phyloP scores from a whole-genome alignment of 2,329 filamentous ascomycete genomes.

The Shiraia sp. region DNA sequence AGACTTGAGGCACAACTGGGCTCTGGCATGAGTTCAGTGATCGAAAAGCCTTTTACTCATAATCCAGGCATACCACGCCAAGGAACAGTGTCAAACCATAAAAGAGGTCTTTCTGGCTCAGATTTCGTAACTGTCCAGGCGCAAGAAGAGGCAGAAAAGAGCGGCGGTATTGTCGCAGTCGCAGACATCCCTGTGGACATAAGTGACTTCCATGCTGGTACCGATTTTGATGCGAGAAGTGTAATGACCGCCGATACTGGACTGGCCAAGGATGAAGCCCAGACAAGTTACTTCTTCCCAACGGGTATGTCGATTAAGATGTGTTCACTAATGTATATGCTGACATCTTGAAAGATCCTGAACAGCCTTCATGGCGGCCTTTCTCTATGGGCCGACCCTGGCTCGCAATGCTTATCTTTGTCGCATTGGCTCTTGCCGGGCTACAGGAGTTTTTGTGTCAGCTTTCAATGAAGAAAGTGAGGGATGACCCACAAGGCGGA shows the following conservation, averaged over 20 bases:
- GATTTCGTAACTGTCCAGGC: constrained; percentile 29
- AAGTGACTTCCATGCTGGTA: constrained; percentile 44
- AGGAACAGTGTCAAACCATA: constrained; percentile 21
- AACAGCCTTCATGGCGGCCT: constrained; percentile 46
- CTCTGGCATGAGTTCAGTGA: constrained; percentile 40
- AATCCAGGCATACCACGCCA: constrained; percentile 13
- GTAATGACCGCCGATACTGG: constrained; percentile 23
- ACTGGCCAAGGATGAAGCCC: constrained; percentile 20
- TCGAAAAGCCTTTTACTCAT: constrained; percentile 40
- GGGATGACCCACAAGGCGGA: constrained; percentile 24
- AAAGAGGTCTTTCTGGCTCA: constrained; percentile 20
- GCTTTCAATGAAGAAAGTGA: constrained; percentile 29
- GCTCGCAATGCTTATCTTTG: constrained; percentile 36
- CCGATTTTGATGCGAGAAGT: constrained; percentile 37
- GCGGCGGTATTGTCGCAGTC: constrained; percentile 50
- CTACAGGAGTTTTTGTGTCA: constrained; percentile 46
- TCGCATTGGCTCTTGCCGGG: constrained; percentile 40
- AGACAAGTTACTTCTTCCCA: constrained; percentile 47
- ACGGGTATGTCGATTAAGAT: constrained; percentile 16
- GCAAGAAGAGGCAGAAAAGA: constrained; percentile 49
- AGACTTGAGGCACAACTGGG: constrained; percentile 41
- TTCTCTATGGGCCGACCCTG: constrained; percentile 45
- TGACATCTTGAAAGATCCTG: constrained; percentile 32
- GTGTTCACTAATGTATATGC: neutral
- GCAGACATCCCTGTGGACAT: constrained; percentile 48